Evolutionary conservation across 345 rosid genomes (phyloP).

Genomic region (Arabidopsis arenosa): DNA sequence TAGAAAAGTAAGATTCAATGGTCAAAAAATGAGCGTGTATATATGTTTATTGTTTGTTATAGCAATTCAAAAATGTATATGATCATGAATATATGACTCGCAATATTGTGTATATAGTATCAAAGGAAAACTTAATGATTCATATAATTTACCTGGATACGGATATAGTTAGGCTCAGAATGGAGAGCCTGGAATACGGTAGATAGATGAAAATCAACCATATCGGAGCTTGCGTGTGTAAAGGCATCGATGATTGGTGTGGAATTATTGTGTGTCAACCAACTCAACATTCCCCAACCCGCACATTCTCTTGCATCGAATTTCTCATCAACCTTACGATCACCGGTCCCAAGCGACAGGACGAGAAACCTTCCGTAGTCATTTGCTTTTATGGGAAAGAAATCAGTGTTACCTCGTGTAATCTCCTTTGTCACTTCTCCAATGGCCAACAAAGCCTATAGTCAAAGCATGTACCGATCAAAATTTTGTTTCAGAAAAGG

Average conservation of each 20-base stretch:
- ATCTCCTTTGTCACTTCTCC: conserved; percentile 61
- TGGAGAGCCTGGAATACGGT: conserved; percentile 57
- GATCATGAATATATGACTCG: too few species aligned
- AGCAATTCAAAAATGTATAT: background rate
- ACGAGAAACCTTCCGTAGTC: conserved; percentile 60
- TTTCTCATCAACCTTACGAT: conserved; percentile 46
- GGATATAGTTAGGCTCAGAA: conserved; percentile 49
- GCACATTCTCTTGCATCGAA: conserved; percentile 55
- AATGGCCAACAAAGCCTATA: conserved; percentile 59
- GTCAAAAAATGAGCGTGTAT: background rate
- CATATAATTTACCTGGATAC: conserved; percentile 41
- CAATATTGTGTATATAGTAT: too few species aligned
- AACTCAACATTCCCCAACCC: conserved; percentile 68
- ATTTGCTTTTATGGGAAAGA: conserved; percentile 50
- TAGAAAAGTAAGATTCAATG: background rate
- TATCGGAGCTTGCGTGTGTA: conserved; percentile 65
- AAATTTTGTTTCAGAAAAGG: background rate
- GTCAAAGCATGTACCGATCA: background rate
- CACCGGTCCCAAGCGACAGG: conserved; percentile 70
- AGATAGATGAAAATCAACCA: conserved; percentile 67
- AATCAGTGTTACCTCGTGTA: conserved; percentile 46
- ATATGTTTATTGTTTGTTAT: background rate
- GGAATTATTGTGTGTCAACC: conserved; percentile 57
- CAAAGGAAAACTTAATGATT: background rate
- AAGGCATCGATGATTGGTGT: conserved; percentile 66